These are phyloP conservation scores for Pythium rishiriense DNA, from an alignment of 352 stramenopile species.

Conservation along the genomic window DNA sequence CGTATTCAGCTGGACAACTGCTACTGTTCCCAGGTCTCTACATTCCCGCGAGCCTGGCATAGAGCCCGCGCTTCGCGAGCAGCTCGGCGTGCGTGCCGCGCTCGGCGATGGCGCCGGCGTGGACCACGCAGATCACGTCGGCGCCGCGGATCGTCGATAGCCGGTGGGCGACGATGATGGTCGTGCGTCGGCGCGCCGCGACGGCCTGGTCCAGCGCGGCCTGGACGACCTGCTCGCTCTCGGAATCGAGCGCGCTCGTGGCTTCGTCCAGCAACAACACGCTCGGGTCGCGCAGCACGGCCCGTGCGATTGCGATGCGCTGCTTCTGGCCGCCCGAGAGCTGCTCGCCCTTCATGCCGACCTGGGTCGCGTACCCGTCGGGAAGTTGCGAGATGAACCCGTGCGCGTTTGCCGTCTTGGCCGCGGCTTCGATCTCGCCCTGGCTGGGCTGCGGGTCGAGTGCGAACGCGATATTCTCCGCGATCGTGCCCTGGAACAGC, in stretches of 20 bases:
- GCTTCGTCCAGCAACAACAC: slow-evolving; percentile 88
- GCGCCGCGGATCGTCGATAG: slow-evolving; percentile 67
- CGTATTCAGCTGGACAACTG: too few relatives aligned
- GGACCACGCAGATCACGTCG: slow-evolving; percentile 21
- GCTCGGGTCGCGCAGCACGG: slow-evolving; percentile 24
- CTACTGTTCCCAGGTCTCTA: too few relatives aligned
- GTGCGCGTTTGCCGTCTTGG: neutral
- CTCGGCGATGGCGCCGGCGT: slow-evolving; percentile 9
- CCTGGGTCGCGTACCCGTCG: slow-evolving; percentile 36
- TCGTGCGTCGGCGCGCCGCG: slow-evolving; percentile 22
- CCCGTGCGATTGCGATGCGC: slow-evolving; percentile 91
- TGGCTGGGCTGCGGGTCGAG: slow-evolving; percentile 43
- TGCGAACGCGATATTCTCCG: slow-evolving; percentile 8
- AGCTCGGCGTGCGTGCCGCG: slow-evolving; percentile 3
- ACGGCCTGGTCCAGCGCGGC: slow-evolving; percentile 36
- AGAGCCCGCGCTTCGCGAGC: neutral
- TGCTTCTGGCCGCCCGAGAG: slow-evolving; percentile 66
- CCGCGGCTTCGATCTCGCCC: slow-evolving; percentile 25
- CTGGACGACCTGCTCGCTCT: slow-evolving; percentile 68
- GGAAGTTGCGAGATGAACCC: slow-evolving; percentile 3
- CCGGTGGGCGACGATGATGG: slow-evolving; percentile 85
- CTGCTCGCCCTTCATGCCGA: slow-evolving; percentile 29
- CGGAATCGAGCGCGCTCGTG: slow-evolving; percentile 61
- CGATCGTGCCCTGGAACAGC: slow-evolving; percentile 1
- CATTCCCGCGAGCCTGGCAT: neutral